Evolutionary conservation across 192 early-diverging fungal species (phyloP).

Genomic region (Coemansia sp.): DNA sequence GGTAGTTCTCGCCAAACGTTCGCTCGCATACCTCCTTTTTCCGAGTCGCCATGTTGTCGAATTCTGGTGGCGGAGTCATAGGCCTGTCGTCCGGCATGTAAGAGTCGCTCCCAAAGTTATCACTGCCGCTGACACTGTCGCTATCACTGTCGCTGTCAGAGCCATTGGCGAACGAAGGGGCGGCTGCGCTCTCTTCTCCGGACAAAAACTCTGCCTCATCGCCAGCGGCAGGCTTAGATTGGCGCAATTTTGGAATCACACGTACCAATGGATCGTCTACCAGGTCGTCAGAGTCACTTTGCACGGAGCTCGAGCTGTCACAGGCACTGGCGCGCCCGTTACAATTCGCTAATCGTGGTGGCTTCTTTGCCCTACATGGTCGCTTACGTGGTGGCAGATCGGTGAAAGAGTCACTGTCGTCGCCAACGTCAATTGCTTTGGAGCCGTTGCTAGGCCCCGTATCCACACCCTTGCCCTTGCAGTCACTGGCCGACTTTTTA

Average conservation of each 20-base stretch:
- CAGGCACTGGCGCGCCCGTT: background rate
- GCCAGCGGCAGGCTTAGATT: background rate
- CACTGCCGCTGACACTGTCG: background rate
- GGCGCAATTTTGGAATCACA: background rate
- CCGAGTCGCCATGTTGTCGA: constrained; percentile 34
- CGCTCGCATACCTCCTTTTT: constrained; percentile 41
- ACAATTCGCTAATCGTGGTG: background rate
- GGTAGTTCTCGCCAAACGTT: constrained; percentile 35
- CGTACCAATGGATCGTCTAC: constrained; percentile 13
- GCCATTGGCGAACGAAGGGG: background rate
- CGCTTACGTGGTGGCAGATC: constrained; percentile 8
- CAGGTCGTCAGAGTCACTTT: constrained; percentile 19
- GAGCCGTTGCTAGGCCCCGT: background rate
- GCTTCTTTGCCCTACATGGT: background rate
- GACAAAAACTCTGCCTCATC: background rate
- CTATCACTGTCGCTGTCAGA: background rate
- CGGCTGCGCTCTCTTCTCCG: background rate
- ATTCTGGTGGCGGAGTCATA: constrained; percentile 42
- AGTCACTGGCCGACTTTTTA: background rate
- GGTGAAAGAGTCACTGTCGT: constrained; percentile 37
- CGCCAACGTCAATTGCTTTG: background rate
- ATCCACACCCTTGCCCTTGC: constrained; percentile 1
- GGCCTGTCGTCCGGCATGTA: constrained; percentile 20
- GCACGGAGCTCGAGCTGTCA: background rate
- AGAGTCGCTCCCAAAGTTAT: background rate